A percentile compares a stretch with the other conserved stretches of the same genome.
Conservation (phyloP, 208 protist genomes). For the Leptomonas pyrrhocoris region DNA sequence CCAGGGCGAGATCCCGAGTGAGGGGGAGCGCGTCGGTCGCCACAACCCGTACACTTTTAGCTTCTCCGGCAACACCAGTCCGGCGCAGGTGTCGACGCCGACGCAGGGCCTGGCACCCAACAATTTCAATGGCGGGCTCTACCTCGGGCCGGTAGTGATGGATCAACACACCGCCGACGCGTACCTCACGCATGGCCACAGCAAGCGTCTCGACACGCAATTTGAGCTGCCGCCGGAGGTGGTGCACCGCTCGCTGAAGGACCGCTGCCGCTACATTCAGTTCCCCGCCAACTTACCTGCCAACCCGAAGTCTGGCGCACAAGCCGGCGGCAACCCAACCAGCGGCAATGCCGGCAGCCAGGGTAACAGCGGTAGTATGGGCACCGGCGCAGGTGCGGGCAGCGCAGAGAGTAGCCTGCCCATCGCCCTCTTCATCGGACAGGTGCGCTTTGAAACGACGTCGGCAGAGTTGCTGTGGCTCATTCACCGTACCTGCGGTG, state of each 20-base stretch:
- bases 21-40: constrained; percentile 27
- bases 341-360: constrained; percentile 5
- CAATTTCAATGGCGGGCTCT: constrained; percentile 9
- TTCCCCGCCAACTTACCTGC: constrained; percentile 52
- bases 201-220: constrained; percentile 20
- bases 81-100: constrained; percentile 41
- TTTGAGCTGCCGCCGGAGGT: constrained; percentile 54
- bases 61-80: constrained; percentile 52
- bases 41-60: constrained; percentile 50
- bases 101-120: constrained; percentile 15
- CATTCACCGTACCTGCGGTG: constrained; percentile 69
- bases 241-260: constrained; percentile 65
- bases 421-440: constrained; percentile 80
- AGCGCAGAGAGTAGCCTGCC: constrained; percentile 14
- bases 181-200: constrained; percentile 24
- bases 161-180: constrained; percentile 13
- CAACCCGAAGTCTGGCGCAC: constrained; percentile 4
- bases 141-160: constrained; percentile 5
- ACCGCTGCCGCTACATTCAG: constrained; percentile 73
- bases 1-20: constrained; percentile 18
- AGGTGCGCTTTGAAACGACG: constrained; percentile 86
- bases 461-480: constrained; percentile 77
- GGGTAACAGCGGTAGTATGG: constrained; percentile 11
- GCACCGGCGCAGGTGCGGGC: too few relatives aligned
- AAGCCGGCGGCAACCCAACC: background rate